A percentile compares a stretch with the other conserved stretches of the same genome.
phyloP scores from a whole-genome alignment of 176 grass and related monocot species.

The Oryza punctata region DNA sequence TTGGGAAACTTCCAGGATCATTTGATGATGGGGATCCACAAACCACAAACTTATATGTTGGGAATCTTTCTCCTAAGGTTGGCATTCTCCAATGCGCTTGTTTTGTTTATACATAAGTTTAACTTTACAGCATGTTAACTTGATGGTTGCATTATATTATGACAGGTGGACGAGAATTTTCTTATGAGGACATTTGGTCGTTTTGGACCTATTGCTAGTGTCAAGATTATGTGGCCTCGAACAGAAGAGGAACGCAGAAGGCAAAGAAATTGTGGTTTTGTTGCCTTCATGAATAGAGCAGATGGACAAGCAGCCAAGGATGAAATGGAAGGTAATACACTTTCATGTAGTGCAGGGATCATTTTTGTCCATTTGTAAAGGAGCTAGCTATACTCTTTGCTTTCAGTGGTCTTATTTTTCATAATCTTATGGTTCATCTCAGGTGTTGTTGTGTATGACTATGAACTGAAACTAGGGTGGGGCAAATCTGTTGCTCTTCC shows the following conservation, averaged over 20 bases:
- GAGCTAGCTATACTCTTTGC: background rate
- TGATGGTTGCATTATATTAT: slow-evolving; percentile 4
- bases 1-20: slow-evolving; percentile 78
- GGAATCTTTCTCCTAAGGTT: slow-evolving; percentile 95
- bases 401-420: slow-evolving; percentile 16
- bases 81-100: slow-evolving; percentile 11
- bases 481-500: slow-evolving; percentile 98
- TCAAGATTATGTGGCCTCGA: slow-evolving; percentile 99
- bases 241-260: slow-evolving; percentile 96
- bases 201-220: slow-evolving; percentile 98
- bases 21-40: slow-evolving; percentile 97
- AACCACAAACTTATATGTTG: slow-evolving; percentile 99
- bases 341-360: slow-evolving; percentile 19
- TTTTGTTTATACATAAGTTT: slow-evolving; percentile 13
- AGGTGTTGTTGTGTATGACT: slow-evolving; percentile 98
- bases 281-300: slow-evolving; percentile 98
- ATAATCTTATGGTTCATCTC: slow-evolving; percentile 30
- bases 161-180: slow-evolving; percentile 97
- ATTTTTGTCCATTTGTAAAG: slow-evolving; percentile 19
- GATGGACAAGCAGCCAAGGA: slow-evolving; percentile 98
- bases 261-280: slow-evolving; percentile 98
- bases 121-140: slow-evolving; percentile 25
- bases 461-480: slow-evolving; percentile 98
- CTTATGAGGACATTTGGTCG: slow-evolving; percentile 96
- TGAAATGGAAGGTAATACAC: slow-evolving; percentile 91